Percentiles rank a stretch among this genome's conserved stretches.
Evolutionary conservation across 768 basidiomycete species (phyloP).

Genomic region (Pisolithus microcarpus): DNA sequence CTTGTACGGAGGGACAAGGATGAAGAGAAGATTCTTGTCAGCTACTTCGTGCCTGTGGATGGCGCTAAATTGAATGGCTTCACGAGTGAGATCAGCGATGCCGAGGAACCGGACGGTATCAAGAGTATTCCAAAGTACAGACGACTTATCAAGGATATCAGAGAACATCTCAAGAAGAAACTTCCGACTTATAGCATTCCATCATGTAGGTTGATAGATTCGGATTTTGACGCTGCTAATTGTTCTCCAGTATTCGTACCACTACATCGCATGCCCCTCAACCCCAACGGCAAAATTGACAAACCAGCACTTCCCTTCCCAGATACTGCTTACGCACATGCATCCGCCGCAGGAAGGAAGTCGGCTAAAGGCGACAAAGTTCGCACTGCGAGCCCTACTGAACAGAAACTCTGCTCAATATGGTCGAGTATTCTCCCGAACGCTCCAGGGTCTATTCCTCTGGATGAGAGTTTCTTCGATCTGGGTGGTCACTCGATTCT

Average conservation of each 20-base stretch:
- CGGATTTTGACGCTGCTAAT: constrained; percentile 2
- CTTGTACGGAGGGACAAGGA: constrained; percentile 95
- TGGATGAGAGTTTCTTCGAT: constrained; percentile 96
- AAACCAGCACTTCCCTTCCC: constrained; percentile 98
- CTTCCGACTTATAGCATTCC: constrained; percentile 93
- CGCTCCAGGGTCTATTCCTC: constrained; percentile 66
- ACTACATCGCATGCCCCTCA: constrained; percentile 90
- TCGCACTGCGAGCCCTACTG: constrained; percentile 54
- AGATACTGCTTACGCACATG: constrained; percentile 68
- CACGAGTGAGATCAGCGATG: constrained; percentile 54
- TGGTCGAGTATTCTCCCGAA: constrained; percentile 81
- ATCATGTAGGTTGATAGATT: constrained; percentile 48
- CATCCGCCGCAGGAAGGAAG: constrained; percentile 37
- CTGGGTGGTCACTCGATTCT: constrained; percentile 98
- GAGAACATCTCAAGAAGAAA: constrained; percentile 95
- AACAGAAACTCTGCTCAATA: constrained; percentile 73
- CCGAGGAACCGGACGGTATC: constrained; percentile 47
- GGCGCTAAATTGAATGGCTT: constrained; percentile 59
- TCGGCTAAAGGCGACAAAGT: constrained; percentile 22
- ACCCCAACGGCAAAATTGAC: constrained; percentile 98
- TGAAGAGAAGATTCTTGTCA: constrained; percentile 97
- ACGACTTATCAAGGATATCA: constrained; percentile 83
- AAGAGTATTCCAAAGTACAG: constrained; percentile 81
- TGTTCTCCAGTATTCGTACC: constrained; percentile 77
- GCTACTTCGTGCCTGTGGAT: constrained; percentile 90